Base-by-base conservation (phyloP, 441 rosid genomes). In the Pelargonium fulgidum region DNA sequence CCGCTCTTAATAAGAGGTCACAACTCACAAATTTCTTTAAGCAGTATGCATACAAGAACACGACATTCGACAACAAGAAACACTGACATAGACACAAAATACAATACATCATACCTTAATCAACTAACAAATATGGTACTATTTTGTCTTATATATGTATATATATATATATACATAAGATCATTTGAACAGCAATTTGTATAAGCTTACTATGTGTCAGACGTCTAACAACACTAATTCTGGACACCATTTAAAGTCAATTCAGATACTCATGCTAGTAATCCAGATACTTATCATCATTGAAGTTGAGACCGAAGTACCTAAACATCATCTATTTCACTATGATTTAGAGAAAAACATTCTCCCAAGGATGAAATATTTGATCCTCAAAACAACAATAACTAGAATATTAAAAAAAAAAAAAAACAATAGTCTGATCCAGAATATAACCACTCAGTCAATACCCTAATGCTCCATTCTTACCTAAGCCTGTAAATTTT, bases 401-500 rank as follows among this genome's bases (percentile, higher is more conserved):
- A 52, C 59, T 14, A 13, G 17, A 52, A 52, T 33, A 52, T 14
- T 6, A 1, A 33, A 7, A 48, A 48, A 3, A 48, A 13, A 3
- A 48, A 10, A 48, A 48, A 4, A 19, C 59, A 52, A 52, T 4
- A 52, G 20, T 17, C 58, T 52, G 58, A 52, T 52, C 29, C 62
- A 19, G 12, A 58, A 58, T 20, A 58, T 26, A 58, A 58, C 62
- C 29, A 17, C 62, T 58, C 62, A 58, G 62, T 58, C 62, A 7
- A 58, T 0, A 56, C 62, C 62, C 62, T 56, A 19, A 58, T 2
- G 62, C 58, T 52, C 58, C 16, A 14, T n/a, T 52, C 17, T 56
- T 56, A 58, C 29, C 62, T 19, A 58, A 58, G 62, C 0, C 7
- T 1, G 3, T 24, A 56, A 56, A 56, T 7, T 19, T 58, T 20